Conservation (phyloP, 441 rosid genomes). For the Euphorbia schlechtendalii region DNA sequence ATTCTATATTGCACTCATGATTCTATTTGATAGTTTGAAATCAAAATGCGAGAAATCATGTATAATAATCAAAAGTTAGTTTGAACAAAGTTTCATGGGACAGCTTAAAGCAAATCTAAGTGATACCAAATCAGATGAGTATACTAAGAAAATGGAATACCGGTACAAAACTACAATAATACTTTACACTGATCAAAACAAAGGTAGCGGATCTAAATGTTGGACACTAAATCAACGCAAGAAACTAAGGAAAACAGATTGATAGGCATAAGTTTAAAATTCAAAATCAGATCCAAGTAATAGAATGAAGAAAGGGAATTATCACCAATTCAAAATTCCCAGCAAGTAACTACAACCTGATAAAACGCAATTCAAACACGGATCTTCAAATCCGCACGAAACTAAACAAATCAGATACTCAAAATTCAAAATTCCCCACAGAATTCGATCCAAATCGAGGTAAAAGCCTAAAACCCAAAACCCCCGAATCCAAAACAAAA, state of each 20-base stretch:
- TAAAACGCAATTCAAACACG: not conserved
- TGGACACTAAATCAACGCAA: too few species aligned
- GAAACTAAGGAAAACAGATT: not conserved
- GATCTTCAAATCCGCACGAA: not conserved
- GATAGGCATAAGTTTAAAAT: not conserved
- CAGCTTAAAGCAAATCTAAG: not conserved
- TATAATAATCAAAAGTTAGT: not conserved
- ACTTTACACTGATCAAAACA: too few species aligned
- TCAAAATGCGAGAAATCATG: not conserved
- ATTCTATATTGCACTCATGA: not conserved
- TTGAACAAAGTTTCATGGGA: not conserved
- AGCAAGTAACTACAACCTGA: not conserved
- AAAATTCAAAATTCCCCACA: not conserved
- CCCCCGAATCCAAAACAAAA: not conserved
- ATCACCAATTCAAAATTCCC: conserved; percentile 8
- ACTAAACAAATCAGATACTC: not conserved
- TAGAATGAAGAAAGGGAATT: not conserved
- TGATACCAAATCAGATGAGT: too few species aligned
- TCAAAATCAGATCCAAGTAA: conserved; percentile 15
- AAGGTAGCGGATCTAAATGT: too few species aligned
- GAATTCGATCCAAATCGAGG: not conserved
- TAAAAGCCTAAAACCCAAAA: not conserved
- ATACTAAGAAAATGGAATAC: not conserved
- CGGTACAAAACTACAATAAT: too few species aligned
- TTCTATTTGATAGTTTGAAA: not conserved